Percentiles rank a stretch among this genome's conserved stretches.
Evolutionary conservation across 371 early-diverging fungal genomes (phyloP).

Genomic region (Nematocida minor): DNA sequence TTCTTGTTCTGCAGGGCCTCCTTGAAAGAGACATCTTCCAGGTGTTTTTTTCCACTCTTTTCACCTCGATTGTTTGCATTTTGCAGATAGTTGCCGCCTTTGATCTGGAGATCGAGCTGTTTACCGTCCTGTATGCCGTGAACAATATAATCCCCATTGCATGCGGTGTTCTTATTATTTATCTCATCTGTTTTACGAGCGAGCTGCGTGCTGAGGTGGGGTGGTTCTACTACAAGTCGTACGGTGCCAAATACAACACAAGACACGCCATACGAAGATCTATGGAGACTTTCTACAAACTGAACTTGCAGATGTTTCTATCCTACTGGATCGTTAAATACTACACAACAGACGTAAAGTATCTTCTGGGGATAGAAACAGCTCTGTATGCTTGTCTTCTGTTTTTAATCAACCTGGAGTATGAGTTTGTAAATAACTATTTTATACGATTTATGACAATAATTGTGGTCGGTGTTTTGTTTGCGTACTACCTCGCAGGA

Average conservation of each 20-base stretch:
- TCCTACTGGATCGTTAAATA: neutral
- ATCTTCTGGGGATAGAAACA: neutral
- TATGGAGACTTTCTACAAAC: neutral
- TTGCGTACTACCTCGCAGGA: too few relatives aligned
- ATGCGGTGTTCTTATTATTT: neutral
- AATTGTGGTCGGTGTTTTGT: too few relatives aligned
- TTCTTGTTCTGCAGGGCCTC: slow-evolving; percentile 17
- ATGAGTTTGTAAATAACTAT: too few relatives aligned
- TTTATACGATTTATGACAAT: too few relatives aligned
- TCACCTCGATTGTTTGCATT: neutral
- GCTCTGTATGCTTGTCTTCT: neutral
- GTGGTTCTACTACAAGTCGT: slow-evolving; percentile 42
- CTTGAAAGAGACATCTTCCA: slow-evolving; percentile 22
- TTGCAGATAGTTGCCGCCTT: neutral
- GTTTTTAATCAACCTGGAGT: neutral
- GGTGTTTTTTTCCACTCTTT: slow-evolving; percentile 4
- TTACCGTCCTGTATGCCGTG: neutral
- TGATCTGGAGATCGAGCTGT: neutral
- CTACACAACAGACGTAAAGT: neutral
- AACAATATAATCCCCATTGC: neutral
- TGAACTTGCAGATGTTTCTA: neutral
- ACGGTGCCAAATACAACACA: slow-evolving; percentile 2
- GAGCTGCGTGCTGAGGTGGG: slow-evolving; percentile 17
- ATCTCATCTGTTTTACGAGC: neutral
- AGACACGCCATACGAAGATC: neutral